A percentile compares a stretch with the other conserved stretches of the same genome.
phyloP scores from a whole-genome alignment of 148 eudicot genomes.

The Silene uniflora region DNA sequence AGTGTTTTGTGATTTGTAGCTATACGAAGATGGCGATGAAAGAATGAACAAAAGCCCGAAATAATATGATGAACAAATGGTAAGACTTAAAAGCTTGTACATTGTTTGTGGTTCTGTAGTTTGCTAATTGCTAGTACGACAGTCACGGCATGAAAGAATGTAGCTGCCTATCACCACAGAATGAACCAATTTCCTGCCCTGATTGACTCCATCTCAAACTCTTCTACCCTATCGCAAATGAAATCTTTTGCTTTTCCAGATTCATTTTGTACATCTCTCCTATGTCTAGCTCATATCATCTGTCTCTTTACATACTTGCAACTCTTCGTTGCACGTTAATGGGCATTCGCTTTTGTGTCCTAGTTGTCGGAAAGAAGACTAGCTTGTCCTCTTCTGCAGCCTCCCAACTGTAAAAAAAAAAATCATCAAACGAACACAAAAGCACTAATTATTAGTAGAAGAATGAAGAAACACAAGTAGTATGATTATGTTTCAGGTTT shows the following conservation, averaged over 20 bases:
- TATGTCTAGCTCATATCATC: slow-evolving; percentile 8
- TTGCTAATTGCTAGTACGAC: background rate
- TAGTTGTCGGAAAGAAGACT: slow-evolving; percentile 84
- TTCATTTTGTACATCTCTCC: slow-evolving; percentile 24
- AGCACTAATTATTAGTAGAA: background rate
- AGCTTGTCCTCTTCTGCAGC: slow-evolving; percentile 52
- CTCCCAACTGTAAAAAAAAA: slow-evolving; percentile 33
- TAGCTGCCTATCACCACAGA: slow-evolving; percentile 10
- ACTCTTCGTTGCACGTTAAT: slow-evolving; percentile 46
- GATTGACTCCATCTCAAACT: background rate
- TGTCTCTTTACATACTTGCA: slow-evolving; percentile 14
- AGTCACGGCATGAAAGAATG: slow-evolving; percentile 12
- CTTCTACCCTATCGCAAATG: background rate
- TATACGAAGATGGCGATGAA: no score
- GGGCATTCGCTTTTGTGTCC: slow-evolving; percentile 80
- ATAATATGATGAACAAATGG: slow-evolving; percentile 2
- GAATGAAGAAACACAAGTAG: background rate
- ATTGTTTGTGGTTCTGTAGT: slow-evolving; percentile 13
- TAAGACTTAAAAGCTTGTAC: slow-evolving; percentile 16
- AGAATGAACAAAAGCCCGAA: background rate
- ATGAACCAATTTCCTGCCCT: slow-evolving; percentile 25
- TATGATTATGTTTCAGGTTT: no score
- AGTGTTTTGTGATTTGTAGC: no score
- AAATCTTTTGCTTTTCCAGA: background rate
- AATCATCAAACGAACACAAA: background rate